Evolutionary conservation across 2,329 filamentous ascomycete genomes (phyloP), one percentile per base, ranked within the genome.

Genomic region (Beauveria sp.): DNA sequence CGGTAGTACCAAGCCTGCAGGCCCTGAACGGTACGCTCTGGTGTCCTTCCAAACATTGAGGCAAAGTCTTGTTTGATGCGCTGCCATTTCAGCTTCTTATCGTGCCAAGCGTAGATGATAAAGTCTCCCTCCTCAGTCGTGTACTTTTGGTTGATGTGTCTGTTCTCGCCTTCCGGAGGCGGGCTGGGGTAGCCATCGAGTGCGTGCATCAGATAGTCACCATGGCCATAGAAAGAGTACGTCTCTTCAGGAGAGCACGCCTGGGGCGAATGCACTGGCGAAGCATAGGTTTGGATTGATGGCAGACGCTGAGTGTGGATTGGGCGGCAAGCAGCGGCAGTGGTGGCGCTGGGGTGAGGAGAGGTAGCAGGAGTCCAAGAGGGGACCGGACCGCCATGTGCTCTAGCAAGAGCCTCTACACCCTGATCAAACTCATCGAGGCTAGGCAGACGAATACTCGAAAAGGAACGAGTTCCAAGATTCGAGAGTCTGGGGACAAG

Each of bases 1-100:
- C 76, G 74, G 65, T 78, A 78, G 66, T 77, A 77, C 73, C 74
- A 76, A 1, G 75, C 75, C 62, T 78, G 76, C 6, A 78, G 70
- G 12, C 76, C 76, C 49, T 76, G 74, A 1, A 75, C 72, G 9
- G 73, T 76, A 38, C 75, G 69, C 64, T 75, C 71, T 1, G 74
- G 74, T 0, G 70, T 73, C 43, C 69, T 67, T 43, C 74, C 73
- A 50, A 77, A 77, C 62, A 73, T 72, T n/a, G 69, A 49, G 18
- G 73, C 74, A 65, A 76, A 76, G 38, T 75, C 72, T 58, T 74
- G 70, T 67, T 75, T 73, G 63, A 77, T 75, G 18, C 69, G 70
- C 54, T 75, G 70, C 76, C 76, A 78, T 65, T 75, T 76, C 62
- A 76, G 69, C 65, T 76, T 76, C 69, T 74, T 75, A 65, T 78